These are phyloP conservation scores for Mallotus japonicus DNA, from an alignment of 441 rosid species.

Conservation along the genomic window DNA sequence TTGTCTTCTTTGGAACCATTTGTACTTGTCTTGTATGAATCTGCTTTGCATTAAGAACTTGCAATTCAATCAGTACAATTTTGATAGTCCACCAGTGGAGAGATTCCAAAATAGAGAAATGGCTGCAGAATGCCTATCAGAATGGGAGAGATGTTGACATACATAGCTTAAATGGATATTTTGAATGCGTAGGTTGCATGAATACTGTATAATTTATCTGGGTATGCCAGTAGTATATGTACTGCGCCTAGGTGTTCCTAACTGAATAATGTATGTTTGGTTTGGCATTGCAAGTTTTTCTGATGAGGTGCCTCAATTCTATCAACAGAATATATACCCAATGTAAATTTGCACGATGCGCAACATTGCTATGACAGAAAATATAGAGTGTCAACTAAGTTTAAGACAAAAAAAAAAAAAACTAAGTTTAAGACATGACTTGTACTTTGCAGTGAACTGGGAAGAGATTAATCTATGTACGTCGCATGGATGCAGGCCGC, in stretches of 20 bases:
- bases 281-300: too few relatives aligned
- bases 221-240: background rate
- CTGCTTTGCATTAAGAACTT: constrained; percentile 3
- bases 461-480: too few relatives aligned
- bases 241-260: background rate
- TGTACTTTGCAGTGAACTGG: too few relatives aligned
- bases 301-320: too few relatives aligned
- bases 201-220: background rate
- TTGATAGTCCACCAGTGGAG: background rate
- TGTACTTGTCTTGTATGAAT: background rate
- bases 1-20: background rate
- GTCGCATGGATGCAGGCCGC: too few relatives aligned
- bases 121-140: constrained; percentile 1
- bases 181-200: background rate
- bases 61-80: background rate
- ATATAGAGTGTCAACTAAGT: too few relatives aligned
- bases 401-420: too few relatives aligned
- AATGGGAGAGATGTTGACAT: background rate
- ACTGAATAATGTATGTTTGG: too few relatives aligned
- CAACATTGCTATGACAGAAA: too few relatives aligned
- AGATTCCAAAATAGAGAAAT: constrained; percentile 7
- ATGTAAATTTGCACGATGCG: too few relatives aligned
- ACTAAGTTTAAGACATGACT: too few relatives aligned
- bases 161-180: background rate
- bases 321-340: too few relatives aligned